Conservation (phyloP, 2,329 filamentous ascomycete genomes). For the Venturia oleaginea region DNA sequence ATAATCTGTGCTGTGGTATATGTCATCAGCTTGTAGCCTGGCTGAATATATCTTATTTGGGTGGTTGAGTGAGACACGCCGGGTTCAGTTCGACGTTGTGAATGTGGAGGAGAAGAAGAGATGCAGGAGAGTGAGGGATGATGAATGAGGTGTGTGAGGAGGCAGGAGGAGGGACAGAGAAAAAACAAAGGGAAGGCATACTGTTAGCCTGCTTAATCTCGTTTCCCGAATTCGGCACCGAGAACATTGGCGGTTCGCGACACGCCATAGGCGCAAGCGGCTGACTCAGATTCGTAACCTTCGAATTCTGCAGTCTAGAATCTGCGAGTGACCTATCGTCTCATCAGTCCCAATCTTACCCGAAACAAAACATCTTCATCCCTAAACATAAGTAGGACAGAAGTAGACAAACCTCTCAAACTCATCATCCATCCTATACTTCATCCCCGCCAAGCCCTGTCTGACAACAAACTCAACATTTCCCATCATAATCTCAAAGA, state of each 20-base stretch:
- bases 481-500: constrained; percentile 4
- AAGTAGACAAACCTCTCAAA: constrained; percentile 6
- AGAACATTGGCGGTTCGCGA: background rate
- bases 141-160: too few relatives aligned
- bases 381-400: too few relatives aligned
- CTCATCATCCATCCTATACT: constrained; percentile 9
- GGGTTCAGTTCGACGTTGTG: too few relatives aligned
- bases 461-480: constrained; percentile 7
- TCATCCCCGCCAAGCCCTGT: constrained; percentile 2
- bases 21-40: background rate
- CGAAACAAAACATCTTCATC: background rate
- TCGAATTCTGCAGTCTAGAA: constrained; percentile 4
- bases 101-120: background rate
- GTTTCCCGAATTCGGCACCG: constrained; percentile 2
- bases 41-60: background rate
- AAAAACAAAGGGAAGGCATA: background rate
- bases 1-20: background rate
- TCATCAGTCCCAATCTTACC: too few relatives aligned
- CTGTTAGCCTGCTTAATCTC: constrained; percentile 7
- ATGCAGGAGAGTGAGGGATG: background rate
- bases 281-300: background rate
- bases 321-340: background rate
- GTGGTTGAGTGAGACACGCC: too few relatives aligned
- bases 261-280: constrained; percentile 10
- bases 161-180: too few relatives aligned